Base-by-base conservation (phyloP, 2,329 filamentous ascomycete species). In the Fusarium fujikuroi region DNA sequence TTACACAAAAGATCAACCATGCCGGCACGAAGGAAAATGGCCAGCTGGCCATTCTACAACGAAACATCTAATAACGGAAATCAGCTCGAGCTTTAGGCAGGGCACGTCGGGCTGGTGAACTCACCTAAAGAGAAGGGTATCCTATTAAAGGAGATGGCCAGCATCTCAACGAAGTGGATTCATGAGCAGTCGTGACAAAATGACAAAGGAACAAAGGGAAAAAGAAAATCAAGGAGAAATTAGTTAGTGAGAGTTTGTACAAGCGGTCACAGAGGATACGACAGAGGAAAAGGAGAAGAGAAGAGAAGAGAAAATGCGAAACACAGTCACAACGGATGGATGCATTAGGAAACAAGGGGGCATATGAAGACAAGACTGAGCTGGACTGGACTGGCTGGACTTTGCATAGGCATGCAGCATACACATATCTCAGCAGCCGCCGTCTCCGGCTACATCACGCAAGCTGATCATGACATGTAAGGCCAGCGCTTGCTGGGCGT, bases 21-120 rank as follows among this genome's bases (percentile, higher is more conserved):
- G 80, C 63, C 63, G 82, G 75, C 67, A 73, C 59, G 67, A 76
- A 73, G 58, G 64, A 61, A 63, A 69, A 72, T 66, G 82, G 80
- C 81, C 78, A 79, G 67, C 69, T 75, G 77, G 83, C 83, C 85
- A 86, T 86, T 79, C 81, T 86, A 81, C 78, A 76, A 75, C 78
- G 76, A 78, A 79, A 81, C 82, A 84, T 86, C 84, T 85, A 64
- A 49, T 32, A 15, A 39, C n/a, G 7, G 18, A 44, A 56, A 25
- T 70, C 28, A 72, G 68, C 44, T 43, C 60, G 52, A 57, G 50
- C 49, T 47, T 10, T 36, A 39, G n/a, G 23, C 42, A 36, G 12
- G 40, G 49, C 28, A 25, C 11, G 32, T 42, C 54, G n/a, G 42
- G 23, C 16, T 49, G 43, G 12, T 23, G 10, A 32, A 37, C 75